These are phyloP conservation scores for Nasturtium officinale DNA, from an alignment of 345 rosid species.

Conservation along the genomic window DNA sequence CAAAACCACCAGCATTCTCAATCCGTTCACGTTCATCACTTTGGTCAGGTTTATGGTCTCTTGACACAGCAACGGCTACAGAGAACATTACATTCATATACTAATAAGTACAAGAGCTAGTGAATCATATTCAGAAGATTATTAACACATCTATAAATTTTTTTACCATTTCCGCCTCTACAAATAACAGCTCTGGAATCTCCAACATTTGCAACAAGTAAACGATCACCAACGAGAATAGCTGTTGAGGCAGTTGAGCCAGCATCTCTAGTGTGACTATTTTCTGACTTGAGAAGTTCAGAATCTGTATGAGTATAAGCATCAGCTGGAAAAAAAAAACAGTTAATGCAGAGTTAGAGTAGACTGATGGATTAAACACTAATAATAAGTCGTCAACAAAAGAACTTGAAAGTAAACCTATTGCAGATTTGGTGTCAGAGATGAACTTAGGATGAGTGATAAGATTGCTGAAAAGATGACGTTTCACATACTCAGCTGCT, in stretches of 20 bases:
- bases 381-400: not conserved
- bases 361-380: not conserved
- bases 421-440: conserved; percentile 93
- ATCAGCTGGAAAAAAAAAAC: conserved; percentile 60
- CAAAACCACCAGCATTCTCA: conserved; percentile 99
- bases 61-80: conserved; percentile 91
- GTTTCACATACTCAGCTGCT: conserved; percentile 97
- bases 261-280: conserved; percentile 86
- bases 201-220: conserved; percentile 96
- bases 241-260: conserved; percentile 99
- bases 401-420: conserved; percentile 56
- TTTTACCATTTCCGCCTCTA: conserved; percentile 87
- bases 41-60: conserved; percentile 98
- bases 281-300: conserved; percentile 89
- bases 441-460: conserved; percentile 93
- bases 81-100: not conserved
- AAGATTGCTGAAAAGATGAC: conserved; percentile 91
- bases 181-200: conserved; percentile 98
- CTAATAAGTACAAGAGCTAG: not conserved
- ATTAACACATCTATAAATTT: too few relatives aligned
- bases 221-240: conserved; percentile 84
- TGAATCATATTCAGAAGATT: not conserved
- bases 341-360: not conserved
- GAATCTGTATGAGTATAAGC: conserved; percentile 90
- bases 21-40: conserved; percentile 96